Evolutionary conservation across 2,329 filamentous ascomycete genomes (phyloP).

Genomic region (Cercospora sojina): DNA sequence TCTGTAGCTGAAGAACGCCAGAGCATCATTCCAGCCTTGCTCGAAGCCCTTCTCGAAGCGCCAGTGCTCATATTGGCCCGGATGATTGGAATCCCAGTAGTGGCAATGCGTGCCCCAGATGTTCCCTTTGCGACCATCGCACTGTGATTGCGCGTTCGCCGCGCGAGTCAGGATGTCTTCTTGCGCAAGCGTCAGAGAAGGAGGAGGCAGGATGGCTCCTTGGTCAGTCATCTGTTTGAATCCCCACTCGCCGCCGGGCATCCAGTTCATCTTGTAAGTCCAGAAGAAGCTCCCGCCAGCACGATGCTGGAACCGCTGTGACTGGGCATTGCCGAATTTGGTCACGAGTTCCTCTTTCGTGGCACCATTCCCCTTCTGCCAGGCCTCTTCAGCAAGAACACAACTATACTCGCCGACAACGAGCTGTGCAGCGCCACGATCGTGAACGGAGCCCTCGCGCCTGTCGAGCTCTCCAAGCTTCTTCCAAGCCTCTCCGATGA

Average conservation of each 20-base stretch:
- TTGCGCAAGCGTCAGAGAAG: conserved; percentile 40
- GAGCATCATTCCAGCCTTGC: conserved; percentile 56
- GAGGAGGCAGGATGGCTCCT: conserved; percentile 45
- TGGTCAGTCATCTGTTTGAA: conserved; percentile 55
- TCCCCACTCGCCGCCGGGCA: conserved; percentile 62
- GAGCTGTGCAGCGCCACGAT: conserved; percentile 52
- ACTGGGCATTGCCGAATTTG: conserved; percentile 53
- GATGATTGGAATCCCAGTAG: conserved; percentile 52
- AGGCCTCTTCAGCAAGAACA: conserved; percentile 54
- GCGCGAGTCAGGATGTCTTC: conserved; percentile 42
- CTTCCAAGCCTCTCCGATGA: conserved; percentile 47
- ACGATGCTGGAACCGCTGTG: conserved; percentile 49
- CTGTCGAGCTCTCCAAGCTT: conserved; percentile 50
- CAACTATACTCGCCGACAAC: conserved; percentile 61
- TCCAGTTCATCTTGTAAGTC: conserved; percentile 63
- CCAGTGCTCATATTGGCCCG: conserved; percentile 52
- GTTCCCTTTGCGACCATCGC: conserved; percentile 39
- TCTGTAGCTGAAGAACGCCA: conserved; percentile 51
- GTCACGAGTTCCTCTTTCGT: conserved; percentile 43
- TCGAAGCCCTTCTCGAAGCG: conserved; percentile 58
- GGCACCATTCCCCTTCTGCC: conserved; percentile 41
- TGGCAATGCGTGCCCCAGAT: conserved; percentile 47
- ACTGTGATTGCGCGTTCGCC: conserved; percentile 43
- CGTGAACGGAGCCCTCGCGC: conserved; percentile 50
- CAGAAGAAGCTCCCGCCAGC: conserved; percentile 58